Evolutionary conservation across 2,329 filamentous ascomycete genomes (phyloP), one percentile per base, ranked within the genome.

Genomic region (Onygenales sp.): DNA sequence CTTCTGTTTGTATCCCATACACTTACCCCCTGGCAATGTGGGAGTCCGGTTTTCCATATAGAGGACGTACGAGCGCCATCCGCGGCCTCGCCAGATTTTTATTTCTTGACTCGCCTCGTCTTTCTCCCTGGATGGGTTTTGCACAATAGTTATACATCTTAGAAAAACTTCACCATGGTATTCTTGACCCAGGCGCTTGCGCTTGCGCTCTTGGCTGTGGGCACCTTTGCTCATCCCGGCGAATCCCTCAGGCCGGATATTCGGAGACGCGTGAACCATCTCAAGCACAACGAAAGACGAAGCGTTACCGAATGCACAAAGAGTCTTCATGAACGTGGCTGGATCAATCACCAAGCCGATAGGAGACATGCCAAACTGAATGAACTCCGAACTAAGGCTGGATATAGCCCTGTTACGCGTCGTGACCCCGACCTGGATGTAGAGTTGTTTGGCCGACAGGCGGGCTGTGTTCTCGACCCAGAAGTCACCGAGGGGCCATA

Each of bases 391-490:
- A 17, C 39, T 8, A 21, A 11, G n/a, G 47, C 36, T 41, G 47
- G 47, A 13, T 32, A 50, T 50, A 42, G 6, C 17, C 36, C 47
- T 42, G 11, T 50, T 8, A 31, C 47, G 39, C 36, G 36, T 31
- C 47, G 47, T 11, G 47, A 41, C 11, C n/a, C 36, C 10, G 11
- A 35, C 4, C 38, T 50, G n/a, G 45, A 47, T 47, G 14, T 17
- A 21, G 45, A 47, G 33, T 9, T 47, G 32, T 60, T 60, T 47
- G 42, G 52, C 9, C 56, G 58, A 43, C 56, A 58, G 62, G 10
- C 66, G 63, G 21, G 71, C 13, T 78, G 75, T 56, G 60, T 76
- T n/a, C 64, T 78, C 35, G 72, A 69, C 21, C 75, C 75, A 1
- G 75, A 78, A 60, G 71, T 72, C 14, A 76, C 70, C 2, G 67